Evolutionary conservation across 768 basidiomycete genomes (phyloP), one percentile per base, ranked within the genome.

Genomic region (Terana coerulea): DNA sequence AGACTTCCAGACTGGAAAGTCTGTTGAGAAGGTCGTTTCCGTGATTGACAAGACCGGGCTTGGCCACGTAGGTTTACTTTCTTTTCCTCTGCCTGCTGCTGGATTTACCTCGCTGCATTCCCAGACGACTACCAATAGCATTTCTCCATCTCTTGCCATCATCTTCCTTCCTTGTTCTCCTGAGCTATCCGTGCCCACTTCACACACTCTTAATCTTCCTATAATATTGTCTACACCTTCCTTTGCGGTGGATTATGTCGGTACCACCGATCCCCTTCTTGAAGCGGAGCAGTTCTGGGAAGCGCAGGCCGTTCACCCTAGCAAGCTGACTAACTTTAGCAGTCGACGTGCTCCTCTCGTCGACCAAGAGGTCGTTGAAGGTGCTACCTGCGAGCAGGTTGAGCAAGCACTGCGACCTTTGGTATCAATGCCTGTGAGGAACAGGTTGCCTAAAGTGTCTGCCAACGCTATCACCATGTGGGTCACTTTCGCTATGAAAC

Each of bases 401-500:
- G 68, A 73, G 54, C 73, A 72, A 36, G 71, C 74, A 24, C 69
- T 86, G 33, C 73, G 73, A 39, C 72, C 70, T 28, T 63, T 82
- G 28, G 67, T 75, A 49, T 65, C 67, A 0, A 44, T 28, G 39
- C 46, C 76, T 69, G 62, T 63, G 68, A 40, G 53, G 73, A 24
- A 67, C 68, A 28, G 75, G 72, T 37, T 73, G 75, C 52, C 65
- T 77, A 52, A 56, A n/a, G 72, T 71, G 44, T 73, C 81, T 22
- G 71, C 75, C 41, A 79, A 83, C 60, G 74, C 84, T 30, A 71
- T 84, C 42, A 86, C 84, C 19, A 69, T 89, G 87, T 88, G 72
- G n/a, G 83, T 67, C 28, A 28, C 22, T 24, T 15, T 51, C 35
- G 7, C 8, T 21, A 10, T 59, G 26, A 54, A 31, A 34, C n/a